Evolutionary conservation across 2,329 filamentous ascomycete genomes (phyloP).

Genomic region (Esteya vermicola): DNA sequence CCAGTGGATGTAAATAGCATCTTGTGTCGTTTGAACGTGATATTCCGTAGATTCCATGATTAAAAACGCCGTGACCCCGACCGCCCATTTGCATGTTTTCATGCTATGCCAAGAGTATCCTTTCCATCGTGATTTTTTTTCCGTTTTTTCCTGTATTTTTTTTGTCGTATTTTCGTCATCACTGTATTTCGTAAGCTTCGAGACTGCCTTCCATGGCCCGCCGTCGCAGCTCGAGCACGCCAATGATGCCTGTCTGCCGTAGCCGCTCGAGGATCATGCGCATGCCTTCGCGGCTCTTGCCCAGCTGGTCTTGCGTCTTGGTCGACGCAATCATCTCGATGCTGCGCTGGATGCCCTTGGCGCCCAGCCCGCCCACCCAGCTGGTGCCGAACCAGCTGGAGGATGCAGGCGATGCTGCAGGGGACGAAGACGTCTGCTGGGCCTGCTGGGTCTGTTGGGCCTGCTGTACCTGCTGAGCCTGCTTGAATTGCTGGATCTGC

Average conservation of each 20-base stretch:
- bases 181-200: constrained; percentile 13
- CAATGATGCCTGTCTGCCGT: constrained; percentile 42
- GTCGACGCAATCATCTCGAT: constrained; percentile 68
- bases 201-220: constrained; percentile 23
- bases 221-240: constrained; percentile 41
- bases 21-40: too few relatives aligned
- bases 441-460: constrained; percentile 14
- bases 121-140: neutral
- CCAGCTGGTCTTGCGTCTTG: constrained; percentile 63
- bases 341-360: constrained; percentile 59
- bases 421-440: too few relatives aligned
- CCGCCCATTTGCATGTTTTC: too few relatives aligned
- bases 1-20: too few relatives aligned
- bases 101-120: too few relatives aligned
- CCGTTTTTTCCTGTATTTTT: neutral
- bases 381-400: constrained; percentile 23
- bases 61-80: too few relatives aligned
- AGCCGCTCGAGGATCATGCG: constrained; percentile 61
- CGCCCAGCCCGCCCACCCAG: constrained; percentile 40
- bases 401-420: constrained; percentile 14
- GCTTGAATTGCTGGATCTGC: constrained; percentile 13
- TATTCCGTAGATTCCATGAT: too few relatives aligned
- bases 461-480: constrained; percentile 19
- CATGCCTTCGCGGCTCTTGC: constrained; percentile 75
- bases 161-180: neutral